Evolutionary conservation across 2,329 filamentous ascomycete species (phyloP), one percentile per base, ranked within the genome.

Genomic region (Botrytis paeoniae): DNA sequence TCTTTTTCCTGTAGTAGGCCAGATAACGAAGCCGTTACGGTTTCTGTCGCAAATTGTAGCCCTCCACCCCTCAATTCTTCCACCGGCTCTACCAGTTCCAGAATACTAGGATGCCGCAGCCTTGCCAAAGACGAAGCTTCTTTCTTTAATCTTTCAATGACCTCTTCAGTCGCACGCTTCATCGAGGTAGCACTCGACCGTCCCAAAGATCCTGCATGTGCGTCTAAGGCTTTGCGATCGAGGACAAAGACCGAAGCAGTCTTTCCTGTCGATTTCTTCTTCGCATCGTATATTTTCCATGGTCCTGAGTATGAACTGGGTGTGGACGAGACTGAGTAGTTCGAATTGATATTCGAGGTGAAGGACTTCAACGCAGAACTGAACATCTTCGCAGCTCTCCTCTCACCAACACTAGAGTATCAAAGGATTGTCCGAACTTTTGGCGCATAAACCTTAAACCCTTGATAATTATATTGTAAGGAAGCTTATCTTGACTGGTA

Each of bases 281-380:
- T 98, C 74, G 93, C 95, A 84, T 98, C 95, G 86, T 95, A 95
- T 80, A 99, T 96, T 85, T 94, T 97, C 96, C 96, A 99, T 73
- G 95, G 93, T 29, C 96, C 96, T 25, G 95, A 93, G 70, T 89
- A 89, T 69, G 94, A 92, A n/a, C 89, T 91, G 18, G 92, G 89
- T 74, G 89, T 89, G 39, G 91, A 87, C 35, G 93, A 91, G 77
- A 98, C 86, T 78, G 92, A 89, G 83, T 99, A 99, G 84, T 97
- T 97, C 81, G 92, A 91, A 74, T 91, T 91, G 84, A 99, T 98
- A 84, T 98, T 97, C 78, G 89, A 95, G 76, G 91, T 92, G 82
- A 98, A 95, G 76, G 95, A 97, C 84, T 98, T 98, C 81, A 98
- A 88, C 77, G 94, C 93, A 75, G 91, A 95, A 80, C 76, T 78